phyloP scores from a whole-genome alignment of 2,329 filamentous ascomycete genomes.

The Talaromyces pinophilus region DNA sequence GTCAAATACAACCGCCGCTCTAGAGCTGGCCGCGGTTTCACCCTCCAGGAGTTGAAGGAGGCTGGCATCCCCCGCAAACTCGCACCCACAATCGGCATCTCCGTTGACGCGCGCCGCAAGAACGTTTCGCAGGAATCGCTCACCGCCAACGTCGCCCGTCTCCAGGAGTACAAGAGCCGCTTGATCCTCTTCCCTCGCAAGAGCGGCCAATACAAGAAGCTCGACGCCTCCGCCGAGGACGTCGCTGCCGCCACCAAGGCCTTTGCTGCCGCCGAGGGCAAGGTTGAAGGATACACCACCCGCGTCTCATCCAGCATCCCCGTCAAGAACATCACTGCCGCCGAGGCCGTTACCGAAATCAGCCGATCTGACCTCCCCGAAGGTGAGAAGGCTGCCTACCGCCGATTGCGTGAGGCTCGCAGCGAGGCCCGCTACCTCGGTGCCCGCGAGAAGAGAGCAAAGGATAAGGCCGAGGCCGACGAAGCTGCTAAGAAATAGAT shows the following conservation, averaged over 20 bases:
- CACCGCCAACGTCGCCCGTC: constrained; percentile 90
- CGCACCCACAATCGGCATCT: constrained; percentile 93
- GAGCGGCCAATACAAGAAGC: constrained; percentile 89
- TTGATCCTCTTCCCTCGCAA: constrained; percentile 98
- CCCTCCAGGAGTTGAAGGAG: constrained; percentile 96
- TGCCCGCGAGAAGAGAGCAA: constrained; percentile 87
- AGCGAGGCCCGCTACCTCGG: constrained; percentile 79
- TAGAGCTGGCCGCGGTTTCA: constrained; percentile 95
- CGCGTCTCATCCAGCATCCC: constrained; percentile 65
- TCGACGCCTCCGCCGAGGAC: constrained; percentile 81
- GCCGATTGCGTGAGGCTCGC: constrained; percentile 79
- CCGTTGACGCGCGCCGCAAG: constrained; percentile 93
- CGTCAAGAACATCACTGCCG: constrained; percentile 63
- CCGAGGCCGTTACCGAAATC: constrained; percentile 69
- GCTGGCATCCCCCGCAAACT: constrained; percentile 93
- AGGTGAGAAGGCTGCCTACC: constrained; percentile 82
- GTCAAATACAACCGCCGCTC: constrained; percentile 99
- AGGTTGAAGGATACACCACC: constrained; percentile 55
- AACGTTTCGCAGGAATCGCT: constrained; percentile 97
- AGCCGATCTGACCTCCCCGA: constrained; percentile 78
- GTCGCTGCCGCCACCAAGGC: constrained; percentile 69
- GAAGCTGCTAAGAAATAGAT: constrained; percentile 57
- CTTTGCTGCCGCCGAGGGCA: constrained; percentile 48
- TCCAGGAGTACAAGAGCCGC: constrained; percentile 95
- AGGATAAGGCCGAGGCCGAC: constrained; percentile 73